Base-by-base conservation (phyloP, 2,329 filamentous ascomycete species). In the Thyridium curvatum region DNA sequence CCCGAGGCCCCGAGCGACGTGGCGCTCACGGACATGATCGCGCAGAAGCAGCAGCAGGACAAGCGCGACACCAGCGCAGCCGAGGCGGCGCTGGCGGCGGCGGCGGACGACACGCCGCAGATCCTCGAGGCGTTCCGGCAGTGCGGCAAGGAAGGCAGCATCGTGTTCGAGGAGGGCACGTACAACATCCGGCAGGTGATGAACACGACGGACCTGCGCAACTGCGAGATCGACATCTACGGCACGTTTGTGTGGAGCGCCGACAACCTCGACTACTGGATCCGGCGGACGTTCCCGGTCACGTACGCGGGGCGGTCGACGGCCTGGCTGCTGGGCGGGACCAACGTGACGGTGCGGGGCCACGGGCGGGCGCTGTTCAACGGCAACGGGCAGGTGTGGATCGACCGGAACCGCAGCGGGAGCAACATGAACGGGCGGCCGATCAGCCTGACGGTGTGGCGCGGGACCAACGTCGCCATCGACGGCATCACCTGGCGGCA, bases 151-250 rank as follows among this genome's bases (percentile, higher is more conserved):
- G 64, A 72, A 37, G 70, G 71, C 31, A 68, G 58, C 35, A 62
- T 78, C 41, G 60, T 74, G 30, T 71, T 78, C 49, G 55, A 61
- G 18, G 68, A 69, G 38, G 64, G 60, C 2, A 63, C 63, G 2
- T 74, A 71, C 56, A 56, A 72, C 46, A 61, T 74, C 45, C 62
- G 64, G 28, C 62, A 63, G 31, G 62, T 71, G 4, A 68, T 75
- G 69, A 67, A 71, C 42, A 69, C 64, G 10, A 64, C 62, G 2
- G 55, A 60, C 41, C 57, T 75, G 16, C 48, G 56, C 29, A 66
- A 74, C 44, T 61, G 65, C 13, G 62, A 69, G 28, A 60, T 74
- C 34, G 66, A 73, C 40, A 57, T 74, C 35, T 52, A 61, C 18
- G 71, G 71, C 7, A 72, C 60, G 5, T 57, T 72, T 4, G 47